These are phyloP conservation scores for Saturnispora gosingensis DNA, from an alignment of 805 yeast genomes.

Conservation along the genomic window DNA sequence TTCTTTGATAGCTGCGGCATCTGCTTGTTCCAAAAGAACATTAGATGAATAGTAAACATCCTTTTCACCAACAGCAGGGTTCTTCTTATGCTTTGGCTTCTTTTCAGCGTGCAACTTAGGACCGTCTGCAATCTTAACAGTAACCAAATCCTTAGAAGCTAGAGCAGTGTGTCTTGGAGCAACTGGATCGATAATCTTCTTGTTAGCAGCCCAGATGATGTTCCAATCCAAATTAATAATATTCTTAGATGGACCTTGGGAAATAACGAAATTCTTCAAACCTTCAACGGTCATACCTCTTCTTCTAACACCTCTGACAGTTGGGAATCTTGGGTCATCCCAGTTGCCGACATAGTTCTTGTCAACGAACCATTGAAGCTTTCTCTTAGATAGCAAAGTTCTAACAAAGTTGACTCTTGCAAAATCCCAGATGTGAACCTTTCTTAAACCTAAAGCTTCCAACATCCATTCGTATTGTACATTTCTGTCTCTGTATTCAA, in stretches of 20 bases:
- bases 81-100: constrained; percentile 92
- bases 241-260: constrained; percentile 98
- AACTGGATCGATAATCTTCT: constrained; percentile 92
- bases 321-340: constrained; percentile 99
- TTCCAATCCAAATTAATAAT: constrained; percentile 97
- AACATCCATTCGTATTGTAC: constrained; percentile 97
- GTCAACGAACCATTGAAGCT: constrained; percentile 98
- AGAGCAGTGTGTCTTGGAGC: constrained; percentile 95
- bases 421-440: constrained; percentile 96
- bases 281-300: constrained; percentile 99
- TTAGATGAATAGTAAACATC: constrained; percentile 57
- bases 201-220: constrained; percentile 94
- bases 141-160: constrained; percentile 53
- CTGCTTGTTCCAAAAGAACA: constrained; percentile 77
- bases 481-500: constrained; percentile 97
- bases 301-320: constrained; percentile 98
- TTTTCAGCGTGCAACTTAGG: constrained; percentile 61
- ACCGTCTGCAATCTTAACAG: constrained; percentile 56
- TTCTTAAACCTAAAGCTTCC: constrained; percentile 69
- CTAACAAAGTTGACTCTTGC: constrained; percentile 95
- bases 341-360: constrained; percentile 79
- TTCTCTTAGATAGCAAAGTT: constrained; percentile 92
- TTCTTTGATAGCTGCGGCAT: constrained; percentile 55
- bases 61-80: constrained; percentile 82
- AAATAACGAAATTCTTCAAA: constrained; percentile 79